These are phyloP conservation scores for Stropharia rugosoannulata DNA, from an alignment of 768 basidiomycete genomes.

Conservation along the genomic window DNA sequence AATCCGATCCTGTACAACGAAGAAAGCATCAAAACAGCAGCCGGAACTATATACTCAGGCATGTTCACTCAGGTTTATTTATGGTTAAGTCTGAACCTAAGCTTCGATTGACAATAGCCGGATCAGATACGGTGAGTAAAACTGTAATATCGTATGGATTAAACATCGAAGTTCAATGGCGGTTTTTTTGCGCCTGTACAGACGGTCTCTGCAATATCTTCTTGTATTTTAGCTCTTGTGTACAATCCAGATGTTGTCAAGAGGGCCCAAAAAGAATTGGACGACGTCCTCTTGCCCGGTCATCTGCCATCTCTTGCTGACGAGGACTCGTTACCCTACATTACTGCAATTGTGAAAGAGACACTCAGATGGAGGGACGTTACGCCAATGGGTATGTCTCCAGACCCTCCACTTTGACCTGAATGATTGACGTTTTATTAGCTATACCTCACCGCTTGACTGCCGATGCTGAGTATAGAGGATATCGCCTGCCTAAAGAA, in stretches of 20 bases:
- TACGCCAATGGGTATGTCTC: constrained; percentile 20
- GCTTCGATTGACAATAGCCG: constrained; percentile 25
- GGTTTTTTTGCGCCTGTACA: not conserved
- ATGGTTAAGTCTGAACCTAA: not conserved
- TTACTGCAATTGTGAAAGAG: constrained; percentile 30
- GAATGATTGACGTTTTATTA: constrained; percentile 2
- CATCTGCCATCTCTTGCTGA: constrained; percentile 32
- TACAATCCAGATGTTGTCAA: constrained; percentile 29
- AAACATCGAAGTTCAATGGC: not conserved
- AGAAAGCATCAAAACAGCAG: constrained; percentile 31
- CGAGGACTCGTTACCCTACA: constrained; percentile 26
- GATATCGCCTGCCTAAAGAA: constrained; percentile 29
- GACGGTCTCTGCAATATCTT: constrained; percentile 26
- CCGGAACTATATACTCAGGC: constrained; percentile 35
- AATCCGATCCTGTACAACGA: constrained; percentile 18
- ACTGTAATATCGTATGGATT: not conserved
- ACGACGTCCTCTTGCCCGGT: constrained; percentile 28
- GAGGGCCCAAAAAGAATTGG: constrained; percentile 34
- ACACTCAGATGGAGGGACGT: constrained; percentile 27
- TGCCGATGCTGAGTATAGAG: constrained; percentile 27
- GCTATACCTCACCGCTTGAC: constrained; percentile 20
- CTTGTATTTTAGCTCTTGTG: constrained; percentile 33
- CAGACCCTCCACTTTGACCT: not conserved
- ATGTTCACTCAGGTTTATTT: constrained; percentile 12
- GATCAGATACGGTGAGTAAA: constrained; percentile 16